These are phyloP conservation scores for Mycena vulgaris DNA, from an alignment of 768 basidiomycete species.

Conservation along the genomic window DNA sequence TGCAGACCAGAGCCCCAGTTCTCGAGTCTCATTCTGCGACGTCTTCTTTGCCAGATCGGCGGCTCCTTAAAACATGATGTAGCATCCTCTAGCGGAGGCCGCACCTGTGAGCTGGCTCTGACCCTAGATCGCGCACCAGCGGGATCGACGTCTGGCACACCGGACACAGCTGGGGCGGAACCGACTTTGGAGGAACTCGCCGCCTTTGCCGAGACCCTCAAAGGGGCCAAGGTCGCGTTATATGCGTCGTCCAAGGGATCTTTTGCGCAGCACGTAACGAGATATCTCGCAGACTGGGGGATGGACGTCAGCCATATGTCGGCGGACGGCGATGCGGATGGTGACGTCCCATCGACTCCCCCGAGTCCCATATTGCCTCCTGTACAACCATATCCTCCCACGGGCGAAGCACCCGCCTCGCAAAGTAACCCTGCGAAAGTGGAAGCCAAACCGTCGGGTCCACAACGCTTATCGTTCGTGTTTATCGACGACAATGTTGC, in stretches of 20 bases:
- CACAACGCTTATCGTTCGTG: conserved; percentile 71
- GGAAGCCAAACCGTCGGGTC: conserved; percentile 19
- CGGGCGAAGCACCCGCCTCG: conserved; percentile 28
- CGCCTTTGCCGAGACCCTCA: conserved; percentile 85
- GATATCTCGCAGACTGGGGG: conserved; percentile 95
- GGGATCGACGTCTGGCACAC: conserved; percentile 54
- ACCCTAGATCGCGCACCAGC: conserved; percentile 73
- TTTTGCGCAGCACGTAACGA: conserved; percentile 94
- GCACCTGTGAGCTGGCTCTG: conserved; percentile 77
- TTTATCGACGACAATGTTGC: conserved; percentile 95
- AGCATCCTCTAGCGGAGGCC: conserved; percentile 63
- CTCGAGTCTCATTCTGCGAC: conserved; percentile 68
- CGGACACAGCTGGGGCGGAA: conserved; percentile 65
- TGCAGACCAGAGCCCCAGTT: conserved; percentile 59
- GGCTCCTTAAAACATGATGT: conserved; percentile 64
- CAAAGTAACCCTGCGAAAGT: conserved; percentile 25
- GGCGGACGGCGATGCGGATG: conserved; percentile 69
- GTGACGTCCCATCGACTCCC: conserved; percentile 35
- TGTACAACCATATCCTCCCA: conserved; percentile 14
- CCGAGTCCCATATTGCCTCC: conserved; percentile 30
- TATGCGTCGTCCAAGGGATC: conserved; percentile 90
- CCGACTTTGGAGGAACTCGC: conserved; percentile 86
- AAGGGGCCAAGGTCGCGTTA: conserved; percentile 86
- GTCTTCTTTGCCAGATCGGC: conserved; percentile 72
- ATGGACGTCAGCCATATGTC: conserved; percentile 91